Conservation (phyloP, 2,329 filamentous ascomycete genomes). For the Colletotrichum sublineola region DNA sequence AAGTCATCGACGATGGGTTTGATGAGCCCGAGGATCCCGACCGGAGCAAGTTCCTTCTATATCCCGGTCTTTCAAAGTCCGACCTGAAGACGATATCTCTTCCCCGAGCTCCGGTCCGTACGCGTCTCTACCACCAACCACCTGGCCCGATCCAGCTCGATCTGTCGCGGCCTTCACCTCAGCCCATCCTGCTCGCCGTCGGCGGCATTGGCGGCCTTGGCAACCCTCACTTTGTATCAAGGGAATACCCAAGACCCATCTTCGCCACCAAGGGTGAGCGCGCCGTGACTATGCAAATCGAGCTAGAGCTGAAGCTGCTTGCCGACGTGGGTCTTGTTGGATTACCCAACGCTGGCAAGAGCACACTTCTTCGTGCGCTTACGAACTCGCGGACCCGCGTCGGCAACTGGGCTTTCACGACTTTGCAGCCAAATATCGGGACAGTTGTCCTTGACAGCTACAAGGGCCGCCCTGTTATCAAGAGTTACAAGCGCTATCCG, state of each 20-base stretch:
- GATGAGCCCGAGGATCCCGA: conserved; percentile 59
- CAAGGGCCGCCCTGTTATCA: conserved; percentile 76
- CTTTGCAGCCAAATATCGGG: conserved; percentile 92
- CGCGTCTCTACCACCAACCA: conserved; percentile 75
- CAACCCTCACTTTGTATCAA: conserved; percentile 91
- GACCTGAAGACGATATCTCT: conserved; percentile 71
- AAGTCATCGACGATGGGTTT: conserved; percentile 50
- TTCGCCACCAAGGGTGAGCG: conserved; percentile 90
- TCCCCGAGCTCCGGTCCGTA: conserved; percentile 65
- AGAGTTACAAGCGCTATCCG: conserved; percentile 50
- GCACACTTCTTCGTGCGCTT: conserved; percentile 87
- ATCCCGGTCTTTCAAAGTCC: conserved; percentile 80
- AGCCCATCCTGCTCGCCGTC: conserved; percentile 86
- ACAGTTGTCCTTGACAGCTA: conserved; percentile 94
- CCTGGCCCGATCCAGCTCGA: conserved; percentile 79
- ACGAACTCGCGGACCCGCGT: conserved; percentile 91
- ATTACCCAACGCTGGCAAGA: conserved; percentile 96
- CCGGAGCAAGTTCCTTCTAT: conserved; percentile 86
- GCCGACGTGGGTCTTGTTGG: conserved; percentile 96
- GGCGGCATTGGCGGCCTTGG: conserved; percentile 92
- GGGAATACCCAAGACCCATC: conserved; percentile 80
- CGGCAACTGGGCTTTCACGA: conserved; percentile 97
- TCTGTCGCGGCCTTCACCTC: conserved; percentile 81
- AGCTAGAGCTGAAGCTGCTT: conserved; percentile 93
- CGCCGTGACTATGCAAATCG: conserved; percentile 81